phyloP scores from a whole-genome alignment of 2,329 filamentous ascomycete species.

The Alternaria sp. region DNA sequence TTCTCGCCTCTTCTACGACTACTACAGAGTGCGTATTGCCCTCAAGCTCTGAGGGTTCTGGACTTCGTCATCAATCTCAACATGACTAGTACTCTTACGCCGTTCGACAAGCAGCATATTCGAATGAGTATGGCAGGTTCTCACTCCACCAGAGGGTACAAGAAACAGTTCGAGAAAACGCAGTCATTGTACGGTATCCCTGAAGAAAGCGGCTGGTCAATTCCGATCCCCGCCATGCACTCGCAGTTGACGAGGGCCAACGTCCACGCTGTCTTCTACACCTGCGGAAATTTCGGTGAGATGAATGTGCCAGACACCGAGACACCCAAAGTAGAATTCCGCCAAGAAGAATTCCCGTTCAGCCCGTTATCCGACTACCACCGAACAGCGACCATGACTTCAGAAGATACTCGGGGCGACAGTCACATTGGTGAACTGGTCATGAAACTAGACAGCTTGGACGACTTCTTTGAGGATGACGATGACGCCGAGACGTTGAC shows the following conservation, averaged over 20 bases:
- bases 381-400: constrained; percentile 90
- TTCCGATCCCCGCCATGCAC: constrained; percentile 89
- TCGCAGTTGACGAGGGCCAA: constrained; percentile 86
- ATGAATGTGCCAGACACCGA: constrained; percentile 64
- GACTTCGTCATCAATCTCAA: constrained; percentile 96
- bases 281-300: constrained; percentile 67
- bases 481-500: constrained; percentile 46
- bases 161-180: constrained; percentile 93
- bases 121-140: constrained; percentile 97
- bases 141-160: constrained; percentile 77
- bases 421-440: constrained; percentile 83
- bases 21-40: constrained; percentile 90
- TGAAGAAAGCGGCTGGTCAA: constrained; percentile 93
- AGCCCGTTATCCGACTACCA: constrained; percentile 73
- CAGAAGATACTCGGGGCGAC: constrained; percentile 76
- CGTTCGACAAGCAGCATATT: constrained; percentile 92
- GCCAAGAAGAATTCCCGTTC: constrained; percentile 84
- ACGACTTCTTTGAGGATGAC: constrained; percentile 61
- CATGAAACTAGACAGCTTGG: constrained; percentile 60
- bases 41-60: constrained; percentile 87
- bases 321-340: constrained; percentile 90
- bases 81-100: constrained; percentile 76
- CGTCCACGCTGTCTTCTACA: constrained; percentile 95
- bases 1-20: constrained; percentile 91
- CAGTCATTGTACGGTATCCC: constrained; percentile 97